Evolutionary conservation across 2,329 filamentous ascomycete species (phyloP).

Genomic region (Talaromyces albobiverticillius): DNA sequence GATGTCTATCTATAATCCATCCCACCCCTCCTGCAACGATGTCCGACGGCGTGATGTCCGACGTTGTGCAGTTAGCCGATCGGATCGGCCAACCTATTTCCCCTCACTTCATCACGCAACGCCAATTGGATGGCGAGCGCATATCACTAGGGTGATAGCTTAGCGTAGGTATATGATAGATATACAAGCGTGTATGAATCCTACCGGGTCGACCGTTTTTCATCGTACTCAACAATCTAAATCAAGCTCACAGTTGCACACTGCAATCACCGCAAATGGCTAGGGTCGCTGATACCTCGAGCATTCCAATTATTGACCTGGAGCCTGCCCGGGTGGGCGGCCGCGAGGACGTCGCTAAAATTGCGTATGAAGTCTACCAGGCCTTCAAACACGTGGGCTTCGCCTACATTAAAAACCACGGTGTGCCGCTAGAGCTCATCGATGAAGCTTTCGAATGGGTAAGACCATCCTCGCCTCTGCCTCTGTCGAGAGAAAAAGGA

Average conservation of each 20-base stretch:
- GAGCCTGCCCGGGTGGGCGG: slow-evolving; percentile 66
- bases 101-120: not conserved
- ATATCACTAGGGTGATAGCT: too few relatives aligned
- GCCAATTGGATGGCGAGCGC: too few relatives aligned
- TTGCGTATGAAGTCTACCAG: slow-evolving; percentile 69
- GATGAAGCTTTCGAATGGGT: slow-evolving; percentile 56
- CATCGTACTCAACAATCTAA: not conserved
- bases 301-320: slow-evolving; percentile 70
- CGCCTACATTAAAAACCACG: slow-evolving; percentile 79
- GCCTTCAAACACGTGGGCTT: slow-evolving; percentile 87
- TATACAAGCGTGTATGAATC: too few relatives aligned
- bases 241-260: not conserved
- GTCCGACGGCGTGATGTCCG: not conserved
- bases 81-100: not conserved
- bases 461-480: not conserved
- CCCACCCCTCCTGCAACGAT: not conserved
- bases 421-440: slow-evolving; percentile 61
- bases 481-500: not conserved
- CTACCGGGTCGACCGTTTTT: not conserved
- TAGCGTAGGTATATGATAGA: not conserved
- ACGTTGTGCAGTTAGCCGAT: not conserved
- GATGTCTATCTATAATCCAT: not conserved
- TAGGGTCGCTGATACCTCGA: not conserved
- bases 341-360: slow-evolving; percentile 57
- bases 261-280: not conserved